Evolutionary conservation across 2,329 filamentous ascomycete genomes (phyloP).

Genomic region (Scedosporium apiospermum): DNA sequence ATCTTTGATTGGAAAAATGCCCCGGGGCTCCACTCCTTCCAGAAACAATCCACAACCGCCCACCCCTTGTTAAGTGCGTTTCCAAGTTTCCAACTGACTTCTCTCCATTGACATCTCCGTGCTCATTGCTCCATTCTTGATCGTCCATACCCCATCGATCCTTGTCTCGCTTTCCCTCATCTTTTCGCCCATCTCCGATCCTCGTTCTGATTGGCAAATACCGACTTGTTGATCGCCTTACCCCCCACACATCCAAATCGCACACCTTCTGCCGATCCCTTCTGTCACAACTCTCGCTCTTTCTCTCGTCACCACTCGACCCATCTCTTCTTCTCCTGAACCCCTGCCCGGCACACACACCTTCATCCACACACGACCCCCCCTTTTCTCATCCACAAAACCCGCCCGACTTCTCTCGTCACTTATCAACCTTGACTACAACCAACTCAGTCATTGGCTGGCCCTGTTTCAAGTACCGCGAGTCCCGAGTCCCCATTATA

Average conservation of each 20-base stretch:
- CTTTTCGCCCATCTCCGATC: conserved; percentile 1
- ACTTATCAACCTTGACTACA: not conserved
- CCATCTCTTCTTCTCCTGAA: conserved; percentile 1
- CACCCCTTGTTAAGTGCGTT: not conserved
- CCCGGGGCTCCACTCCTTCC: conserved; percentile 5
- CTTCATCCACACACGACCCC: not conserved
- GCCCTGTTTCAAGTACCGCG: conserved; percentile 11
- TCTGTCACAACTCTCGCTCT: not conserved
- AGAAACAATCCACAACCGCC: conserved; percentile 1
- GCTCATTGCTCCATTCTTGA: not conserved
- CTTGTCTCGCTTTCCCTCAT: not conserved
- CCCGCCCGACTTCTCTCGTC: not conserved
- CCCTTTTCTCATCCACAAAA: not conserved
- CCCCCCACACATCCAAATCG: not conserved
- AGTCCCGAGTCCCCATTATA: conserved; percentile 7
- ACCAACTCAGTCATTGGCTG: conserved; percentile 5
- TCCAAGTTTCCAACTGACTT: not conserved
- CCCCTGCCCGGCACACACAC: not conserved
- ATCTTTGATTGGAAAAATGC: not conserved
- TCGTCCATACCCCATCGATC: not conserved
- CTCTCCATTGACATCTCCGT: not conserved
- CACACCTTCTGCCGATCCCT: not conserved
- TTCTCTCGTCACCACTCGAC: not conserved
- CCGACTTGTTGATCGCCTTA: not conserved
- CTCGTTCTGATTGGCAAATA: not conserved